These are phyloP conservation scores for Sarocladiaceae sp. DNA, from an alignment of 2,329 filamentous ascomycete species.

Conservation along the genomic window DNA sequence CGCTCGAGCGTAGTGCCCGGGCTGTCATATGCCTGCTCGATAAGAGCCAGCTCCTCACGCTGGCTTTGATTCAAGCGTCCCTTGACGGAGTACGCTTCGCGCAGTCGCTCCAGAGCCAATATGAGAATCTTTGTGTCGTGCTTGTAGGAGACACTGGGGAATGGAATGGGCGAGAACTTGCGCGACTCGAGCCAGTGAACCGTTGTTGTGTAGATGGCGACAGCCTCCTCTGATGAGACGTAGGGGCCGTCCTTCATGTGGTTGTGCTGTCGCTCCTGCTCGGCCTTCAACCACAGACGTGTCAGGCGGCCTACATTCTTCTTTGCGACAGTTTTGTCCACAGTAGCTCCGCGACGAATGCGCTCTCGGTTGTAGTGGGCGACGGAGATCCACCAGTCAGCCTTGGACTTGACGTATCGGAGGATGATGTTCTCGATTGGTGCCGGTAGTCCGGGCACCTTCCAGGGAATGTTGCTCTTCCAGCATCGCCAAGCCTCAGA, in stretches of 20 bases:
- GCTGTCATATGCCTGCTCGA: conserved; percentile 97
- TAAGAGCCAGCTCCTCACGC: conserved; percentile 90
- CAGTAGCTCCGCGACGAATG: conserved; percentile 90
- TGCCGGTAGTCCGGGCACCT: conserved; percentile 91
- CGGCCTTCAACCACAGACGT: conserved; percentile 92
- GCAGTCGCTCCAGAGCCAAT: conserved; percentile 81
- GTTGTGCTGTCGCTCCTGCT: conserved; percentile 97
- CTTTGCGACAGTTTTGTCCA: conserved; percentile 98
- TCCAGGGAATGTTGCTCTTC: conserved; percentile 99
- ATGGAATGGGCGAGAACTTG: conserved; percentile 97
- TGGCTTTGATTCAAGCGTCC: conserved; percentile 95
- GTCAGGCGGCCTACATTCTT: conserved; percentile 96
- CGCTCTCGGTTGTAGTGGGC: conserved; percentile 98
- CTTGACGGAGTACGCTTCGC: conserved; percentile 97
- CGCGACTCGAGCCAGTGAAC: conserved; percentile 98
- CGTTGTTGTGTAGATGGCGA: conserved; percentile 97
- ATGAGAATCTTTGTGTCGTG: conserved; percentile 99
- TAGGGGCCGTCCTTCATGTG: conserved; percentile 99
- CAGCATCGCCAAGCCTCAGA: conserved; percentile 99
- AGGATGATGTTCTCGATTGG: conserved; percentile 99
- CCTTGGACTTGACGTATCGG: conserved; percentile 97
- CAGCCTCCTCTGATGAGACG: conserved; percentile 95
- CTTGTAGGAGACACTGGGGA: conserved; percentile 98
- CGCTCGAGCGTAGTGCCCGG: conserved; percentile 91
- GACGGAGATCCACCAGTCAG: conserved; percentile 99